These are phyloP conservation scores for Polytrichum commune DNA, from an alignment of 225 moss, liverwort and hornwort genomes.

Conservation along the genomic window DNA sequence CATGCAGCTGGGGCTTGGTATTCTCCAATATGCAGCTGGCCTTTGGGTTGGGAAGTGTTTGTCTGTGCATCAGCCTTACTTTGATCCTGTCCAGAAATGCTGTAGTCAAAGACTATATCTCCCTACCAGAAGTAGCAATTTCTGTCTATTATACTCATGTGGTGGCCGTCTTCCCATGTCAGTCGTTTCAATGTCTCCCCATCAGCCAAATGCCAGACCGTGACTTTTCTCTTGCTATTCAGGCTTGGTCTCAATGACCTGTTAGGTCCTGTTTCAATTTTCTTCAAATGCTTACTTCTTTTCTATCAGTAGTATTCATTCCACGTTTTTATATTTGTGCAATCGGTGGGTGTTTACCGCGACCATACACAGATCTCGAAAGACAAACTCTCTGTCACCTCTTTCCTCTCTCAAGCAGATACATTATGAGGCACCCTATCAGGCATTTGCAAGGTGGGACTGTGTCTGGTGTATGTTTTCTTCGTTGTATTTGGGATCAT, in stretches of 20 bases:
- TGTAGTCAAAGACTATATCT: too few relatives aligned
- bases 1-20: too few relatives aligned
- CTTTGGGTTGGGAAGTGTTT: too few relatives aligned
- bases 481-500: constrained; percentile 20
- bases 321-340: constrained; percentile 41
- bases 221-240: too few relatives aligned
- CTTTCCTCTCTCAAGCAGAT: constrained; percentile 49
- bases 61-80: too few relatives aligned
- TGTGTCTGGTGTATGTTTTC: constrained; percentile 43
- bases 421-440: constrained; percentile 66
- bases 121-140: not conserved
- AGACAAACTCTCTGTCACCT: constrained; percentile 54
- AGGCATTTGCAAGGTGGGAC: constrained; percentile 75
- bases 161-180: constrained; percentile 2
- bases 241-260: too few relatives aligned
- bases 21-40: too few relatives aligned
- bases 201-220: too few relatives aligned
- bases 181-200: too few relatives aligned
- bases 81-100: too few relatives aligned
- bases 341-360: constrained; percentile 41
- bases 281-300: constrained; percentile 19
- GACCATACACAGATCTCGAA: constrained; percentile 45
- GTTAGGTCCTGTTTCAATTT: constrained; percentile 13
- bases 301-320: constrained; percentile 31
- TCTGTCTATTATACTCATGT: constrained; percentile 38